Evolutionary conservation across 441 rosid species (phyloP), one percentile per base, ranked within the genome.

Genomic region (Arabidopsis lyrata): DNA sequence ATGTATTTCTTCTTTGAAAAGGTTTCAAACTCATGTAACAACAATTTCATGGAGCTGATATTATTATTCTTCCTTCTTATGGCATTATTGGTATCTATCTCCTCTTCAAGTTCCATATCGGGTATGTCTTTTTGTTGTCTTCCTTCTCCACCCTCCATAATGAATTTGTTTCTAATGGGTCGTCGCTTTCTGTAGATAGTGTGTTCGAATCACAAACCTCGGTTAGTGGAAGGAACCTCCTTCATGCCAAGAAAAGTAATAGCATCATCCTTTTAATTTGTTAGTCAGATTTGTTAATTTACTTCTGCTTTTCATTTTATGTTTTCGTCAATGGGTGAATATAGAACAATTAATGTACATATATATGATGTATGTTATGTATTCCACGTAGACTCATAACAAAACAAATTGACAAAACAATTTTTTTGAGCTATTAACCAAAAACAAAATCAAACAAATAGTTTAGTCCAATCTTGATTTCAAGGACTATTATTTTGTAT

Each of bases 221-320:
- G 2, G 64, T 24, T 35, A 44, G 14, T 62, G 70, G 65, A 62
- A 62, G 70, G n/a, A 75, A 27, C 16, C 78, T 75, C 8, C 64
- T 68, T 42, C 12, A 34, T 52, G 52, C 58, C 77, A 78, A 73
- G 65, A 78, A 78, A 73, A 48, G 81, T 77, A 65, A 39, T 22
- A 41, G 9, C 42, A 41, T 56, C 9, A 38, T 66, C 42, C 16
- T 47, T 41, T 27, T 1, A 9, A n/a, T 20, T 34, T 73, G 48
- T 3, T 53, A 14, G 44, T 62, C 3, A 15, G 9, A 34, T 68
- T 41, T 60, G 58, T 38, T 22, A 0, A 8, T 70, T 22, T 58
- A 34, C 12, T 42, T 44, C 0, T 12, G 9, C 11, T 66, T 48
- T 18, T 32, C 35, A 29, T 29, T 29, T 29, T 29, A 29, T 29